These are phyloP conservation scores for Boletales sp. DNA, from an alignment of 768 basidiomycete genomes.

Conservation along the genomic window DNA sequence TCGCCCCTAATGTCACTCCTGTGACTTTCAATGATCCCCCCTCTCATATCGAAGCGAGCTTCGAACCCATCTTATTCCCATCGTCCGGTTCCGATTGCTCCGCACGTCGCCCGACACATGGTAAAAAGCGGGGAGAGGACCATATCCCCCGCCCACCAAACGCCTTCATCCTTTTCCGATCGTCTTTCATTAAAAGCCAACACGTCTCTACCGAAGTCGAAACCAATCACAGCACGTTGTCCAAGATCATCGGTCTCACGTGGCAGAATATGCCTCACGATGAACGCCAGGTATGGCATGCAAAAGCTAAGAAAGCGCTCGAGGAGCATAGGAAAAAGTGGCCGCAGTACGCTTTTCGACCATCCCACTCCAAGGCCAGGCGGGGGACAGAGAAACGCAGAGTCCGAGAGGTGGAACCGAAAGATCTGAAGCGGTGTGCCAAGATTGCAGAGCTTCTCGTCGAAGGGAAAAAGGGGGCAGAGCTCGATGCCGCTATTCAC, in stretches of 20 bases:
- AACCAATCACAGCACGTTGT: slow-evolving; percentile 79
- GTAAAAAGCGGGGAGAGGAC: slow-evolving; percentile 67
- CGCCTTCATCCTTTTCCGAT: slow-evolving; percentile 85
- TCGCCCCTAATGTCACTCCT: slow-evolving; percentile 57
- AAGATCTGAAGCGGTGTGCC: slow-evolving; percentile 56
- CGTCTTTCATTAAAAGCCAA: slow-evolving; percentile 75
- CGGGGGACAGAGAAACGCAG: slow-evolving; percentile 31
- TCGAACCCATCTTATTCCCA: slow-evolving; percentile 58
- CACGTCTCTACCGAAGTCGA: slow-evolving; percentile 76
- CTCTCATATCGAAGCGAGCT: slow-evolving; percentile 32
- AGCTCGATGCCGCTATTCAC: slow-evolving; percentile 58
- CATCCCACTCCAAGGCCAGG: slow-evolving; percentile 42
- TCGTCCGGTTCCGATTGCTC: slow-evolving; percentile 33
- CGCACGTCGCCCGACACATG: slow-evolving; percentile 49
- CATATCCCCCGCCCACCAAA: slow-evolving; percentile 84
- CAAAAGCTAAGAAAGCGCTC: slow-evolving; percentile 66
- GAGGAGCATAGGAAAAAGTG: slow-evolving; percentile 70
- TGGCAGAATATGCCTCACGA: slow-evolving; percentile 76
- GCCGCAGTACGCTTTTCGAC: slow-evolving; percentile 74
- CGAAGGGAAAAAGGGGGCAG: slow-evolving; percentile 62
- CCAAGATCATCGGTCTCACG: slow-evolving; percentile 80
- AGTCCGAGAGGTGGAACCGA: slow-evolving; percentile 39
- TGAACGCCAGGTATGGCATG: slow-evolving; percentile 77
- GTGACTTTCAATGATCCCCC: slow-evolving; percentile 52
- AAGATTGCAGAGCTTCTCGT: slow-evolving; percentile 68